Evolutionary conservation across 2,329 filamentous ascomycete species (phyloP), one percentile per base, ranked within the genome.

Genomic region (Ophiostoma ips): DNA sequence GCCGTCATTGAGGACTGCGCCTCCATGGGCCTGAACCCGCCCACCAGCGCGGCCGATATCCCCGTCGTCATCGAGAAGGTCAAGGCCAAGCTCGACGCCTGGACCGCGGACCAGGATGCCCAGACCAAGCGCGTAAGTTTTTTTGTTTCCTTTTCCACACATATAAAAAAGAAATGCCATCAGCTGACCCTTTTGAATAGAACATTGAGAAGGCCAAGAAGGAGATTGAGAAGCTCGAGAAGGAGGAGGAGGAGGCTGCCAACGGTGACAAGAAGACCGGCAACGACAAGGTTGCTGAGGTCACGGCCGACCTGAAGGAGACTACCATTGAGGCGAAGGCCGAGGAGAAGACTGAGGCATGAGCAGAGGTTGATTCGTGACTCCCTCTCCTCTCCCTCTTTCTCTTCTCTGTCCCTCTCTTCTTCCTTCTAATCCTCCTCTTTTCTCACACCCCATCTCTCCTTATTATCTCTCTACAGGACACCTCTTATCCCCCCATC

Each of bases 171-270:
- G 13, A 43, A 9, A 12, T 11, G 6, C 3, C n/a, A 11, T 30
- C 15, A 24, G 52, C 61, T 69, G 62, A 69, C 53, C 9, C 2
- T 10, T n/a, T n/a, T n/a, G n/a, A 16, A 21, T 46, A 48, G 92
- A 98, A 98, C 74, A 83, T 96, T 54, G 86, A 87, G 56, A 95
- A 95, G 69, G 92, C 92, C 54, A 84, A 95, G 73, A 90, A 90
- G 68, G 88, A 95, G 67, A 94, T 98, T 55, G 87, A 89, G 64
- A 81, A 82, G 58, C 78, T 96, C 50, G 90, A 95, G 64, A 80
- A 81, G 50, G 72, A 76, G 56, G 76, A 67, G 50, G 70, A 67
- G 49, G 70, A 67, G 54, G 72, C 72, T 56, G 67, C 68, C n/a
- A 63, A 65, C 57, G 72, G 64, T 56, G 60, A 57, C 57, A 71